Base-by-base conservation (phyloP, 1,284 basidiomycete genomes). In the Apiotrichum montevideense region DNA sequence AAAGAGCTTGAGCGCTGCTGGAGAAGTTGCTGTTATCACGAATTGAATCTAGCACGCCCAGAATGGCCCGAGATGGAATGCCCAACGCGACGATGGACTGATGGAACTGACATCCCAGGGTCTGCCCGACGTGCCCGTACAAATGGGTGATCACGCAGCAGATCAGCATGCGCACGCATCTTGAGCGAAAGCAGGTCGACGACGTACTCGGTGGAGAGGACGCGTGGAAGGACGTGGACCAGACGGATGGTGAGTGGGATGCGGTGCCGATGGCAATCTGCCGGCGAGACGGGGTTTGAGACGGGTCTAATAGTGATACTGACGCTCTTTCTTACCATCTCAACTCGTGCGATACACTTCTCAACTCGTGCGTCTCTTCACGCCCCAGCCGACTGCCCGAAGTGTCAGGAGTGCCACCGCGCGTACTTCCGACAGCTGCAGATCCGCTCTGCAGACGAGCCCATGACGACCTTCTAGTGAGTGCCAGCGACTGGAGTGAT, bases 341-440 rank as follows among this genome's bases (percentile, higher is more conserved):
- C 46, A 40, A 32, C 29, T 15, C 1, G 11, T 52, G 15, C 10
- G n/a, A 2, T 14, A 21, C 39, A 29, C 15, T n/a, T 32, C 34
- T 21, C 21, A 21, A 21, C 21, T 39, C 6, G 13, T 15, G 21
- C 21, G 5, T 35, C 33, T 10, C 51, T 3, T 34, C 39, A 44
- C 34, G 29, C 40, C 35, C 15, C 51, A 60, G 55, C 57, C 50
- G 59, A 58, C 46, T 98, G 94, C 74, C 87, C 87, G 13, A 94
- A 93, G 71, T 98, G 95, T 76, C 93, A 96, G 69, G 82, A 88
- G 68, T 83, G 84, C 42, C 80, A 86, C 14, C 57, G 57, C 33
- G 92, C 95, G 6, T 98, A 95, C 77, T 98, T 90, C 77, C 91
- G 94, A 75, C 93, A 97, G 78, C 79, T 98, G 15, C 95, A 98